A percentile compares a stretch with the other conserved stretches of the same genome.
phyloP scores from a whole-genome alignment of 163 green algal genomes.

The Volvox carteri region DNA sequence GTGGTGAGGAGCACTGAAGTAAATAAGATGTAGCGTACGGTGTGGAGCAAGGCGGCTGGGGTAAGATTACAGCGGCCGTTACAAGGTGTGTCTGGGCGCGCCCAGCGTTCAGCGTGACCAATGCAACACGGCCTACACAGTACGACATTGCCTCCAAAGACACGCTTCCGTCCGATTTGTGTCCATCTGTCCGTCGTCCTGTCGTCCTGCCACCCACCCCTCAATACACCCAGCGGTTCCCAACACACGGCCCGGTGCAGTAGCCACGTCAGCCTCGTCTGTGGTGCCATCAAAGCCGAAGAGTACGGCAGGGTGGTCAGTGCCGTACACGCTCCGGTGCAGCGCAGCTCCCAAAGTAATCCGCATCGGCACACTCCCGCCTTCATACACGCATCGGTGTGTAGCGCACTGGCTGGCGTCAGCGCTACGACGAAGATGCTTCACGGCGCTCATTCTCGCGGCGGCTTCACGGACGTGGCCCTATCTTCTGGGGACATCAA shows the following conservation, averaged over 20 bases:
- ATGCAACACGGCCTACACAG: background rate
- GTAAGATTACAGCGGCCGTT: background rate
- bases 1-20: too few species aligned
- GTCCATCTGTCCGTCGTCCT: background rate
- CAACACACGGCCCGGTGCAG: background rate
- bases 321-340: background rate
- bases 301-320: background rate
- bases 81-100: too few species aligned
- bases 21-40: too few species aligned
- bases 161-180: background rate
- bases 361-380: conserved; percentile 52
- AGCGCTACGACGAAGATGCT: background rate
- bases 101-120: too few species aligned
- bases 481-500: conserved; percentile 43
- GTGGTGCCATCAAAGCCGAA: background rate
- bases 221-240: background rate
- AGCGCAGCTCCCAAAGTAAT: too few species aligned
- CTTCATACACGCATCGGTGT: conserved; percentile 30
- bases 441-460: background rate
- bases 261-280: background rate
- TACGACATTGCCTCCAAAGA: background rate
- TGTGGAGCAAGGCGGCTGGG: background rate
- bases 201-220: background rate
- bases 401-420: too few species aligned
- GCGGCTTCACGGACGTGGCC: conserved; percentile 64